phyloP scores from a whole-genome alignment of 352 stramenopile species.

The Pythium apleroticum region DNA sequence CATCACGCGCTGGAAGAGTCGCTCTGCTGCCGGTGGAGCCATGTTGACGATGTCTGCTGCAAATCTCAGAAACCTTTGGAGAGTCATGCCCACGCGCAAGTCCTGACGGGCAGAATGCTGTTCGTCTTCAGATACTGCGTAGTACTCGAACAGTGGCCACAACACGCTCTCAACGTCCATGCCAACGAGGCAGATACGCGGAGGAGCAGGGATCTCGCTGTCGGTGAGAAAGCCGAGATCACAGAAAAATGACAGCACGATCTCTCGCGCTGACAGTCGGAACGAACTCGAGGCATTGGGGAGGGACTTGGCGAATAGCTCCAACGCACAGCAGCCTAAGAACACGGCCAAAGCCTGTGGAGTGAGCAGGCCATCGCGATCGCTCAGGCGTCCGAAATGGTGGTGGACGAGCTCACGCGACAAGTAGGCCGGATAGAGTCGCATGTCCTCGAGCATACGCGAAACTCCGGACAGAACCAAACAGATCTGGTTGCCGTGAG shows the following conservation, averaged over 20 bases:
- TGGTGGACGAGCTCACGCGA: constrained; percentile 46
- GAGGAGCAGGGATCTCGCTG: constrained; percentile 38
- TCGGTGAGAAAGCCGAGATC: constrained; percentile 54
- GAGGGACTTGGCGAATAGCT: constrained; percentile 46
- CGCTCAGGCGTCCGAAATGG: constrained; percentile 45
- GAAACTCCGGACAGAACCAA: constrained; percentile 38
- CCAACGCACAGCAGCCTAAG: constrained; percentile 57
- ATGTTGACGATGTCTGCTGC: constrained; percentile 62
- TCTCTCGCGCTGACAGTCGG: constrained; percentile 57
- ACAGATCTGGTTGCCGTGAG: constrained; percentile 49
- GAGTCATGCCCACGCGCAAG: constrained; percentile 48
- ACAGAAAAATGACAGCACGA: constrained; percentile 67
- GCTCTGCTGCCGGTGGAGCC: constrained; percentile 22
- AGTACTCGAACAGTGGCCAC: constrained; percentile 85
- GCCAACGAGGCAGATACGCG: constrained; percentile 61
- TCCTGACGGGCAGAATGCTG: constrained; percentile 7
- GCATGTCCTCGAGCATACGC: constrained; percentile 63
- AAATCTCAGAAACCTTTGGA: constrained; percentile 53
- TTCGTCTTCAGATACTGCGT: constrained; percentile 31
- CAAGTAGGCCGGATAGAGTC: constrained; percentile 55
- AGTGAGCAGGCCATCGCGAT: constrained; percentile 37
- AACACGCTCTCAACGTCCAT: constrained; percentile 67
- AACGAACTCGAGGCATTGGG: constrained; percentile 16
- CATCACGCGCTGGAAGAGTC: constrained; percentile 51
- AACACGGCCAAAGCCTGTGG: constrained; percentile 53